phyloP scores from a whole-genome alignment of 306 rosid species.

The Argentina anserina region DNA sequence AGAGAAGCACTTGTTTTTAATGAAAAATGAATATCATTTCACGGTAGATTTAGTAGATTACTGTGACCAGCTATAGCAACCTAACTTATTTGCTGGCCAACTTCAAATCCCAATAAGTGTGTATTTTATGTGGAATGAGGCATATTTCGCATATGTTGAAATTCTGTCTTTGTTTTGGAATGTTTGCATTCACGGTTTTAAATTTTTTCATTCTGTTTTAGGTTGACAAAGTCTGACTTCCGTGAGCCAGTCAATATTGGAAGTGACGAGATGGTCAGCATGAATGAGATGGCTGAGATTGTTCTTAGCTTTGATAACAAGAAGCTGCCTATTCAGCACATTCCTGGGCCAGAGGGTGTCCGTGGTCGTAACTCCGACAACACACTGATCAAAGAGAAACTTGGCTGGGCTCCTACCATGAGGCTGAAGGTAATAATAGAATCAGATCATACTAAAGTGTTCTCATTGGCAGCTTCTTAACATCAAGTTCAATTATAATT shows the following conservation, averaged over 20 bases:
- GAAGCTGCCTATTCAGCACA: conserved; percentile 77
- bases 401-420: conserved; percentile 99
- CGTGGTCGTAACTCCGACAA: conserved; percentile 99
- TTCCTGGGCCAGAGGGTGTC: conserved; percentile 99
- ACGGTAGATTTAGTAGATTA: not conserved
- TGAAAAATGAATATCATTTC: conserved; percentile 6
- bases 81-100: not conserved
- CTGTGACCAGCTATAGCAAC: not conserved
- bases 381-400: conserved; percentile 91
- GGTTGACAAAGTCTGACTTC: conserved; percentile 96
- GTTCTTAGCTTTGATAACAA: conserved; percentile 87
- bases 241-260: conserved; percentile 96
- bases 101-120: not conserved
- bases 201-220: conserved; percentile 16
- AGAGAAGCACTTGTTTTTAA: not conserved
- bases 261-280: conserved; percentile 99
- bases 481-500: not conserved
- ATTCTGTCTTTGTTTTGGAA: not conserved
- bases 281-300: conserved; percentile 99
- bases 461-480: not conserved
- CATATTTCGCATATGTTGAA: not conserved
- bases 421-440: conserved; percentile 67
- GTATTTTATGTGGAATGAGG: not conserved
- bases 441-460: not conserved
- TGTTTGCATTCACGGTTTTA: conserved; percentile 1